Base-by-base conservation (phyloP, 257 asterid species). In the Lantana camara region DNA sequence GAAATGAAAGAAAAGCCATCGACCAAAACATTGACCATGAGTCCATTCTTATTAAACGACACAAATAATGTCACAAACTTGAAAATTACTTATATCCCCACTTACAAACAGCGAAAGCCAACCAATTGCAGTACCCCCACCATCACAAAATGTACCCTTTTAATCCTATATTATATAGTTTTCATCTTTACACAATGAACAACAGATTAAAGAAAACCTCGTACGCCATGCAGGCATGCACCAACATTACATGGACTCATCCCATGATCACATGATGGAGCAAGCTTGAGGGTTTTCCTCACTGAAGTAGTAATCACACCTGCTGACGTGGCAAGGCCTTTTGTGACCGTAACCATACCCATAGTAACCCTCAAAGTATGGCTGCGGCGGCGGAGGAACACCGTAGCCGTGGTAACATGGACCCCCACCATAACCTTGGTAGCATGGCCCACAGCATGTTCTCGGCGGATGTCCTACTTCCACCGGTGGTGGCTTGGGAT, bases 211-310 rank as follows among this genome's bases (percentile, higher is more conserved):
- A n/a, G n/a, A n/a, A n/a, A 27, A 27, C 32, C 32, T 27, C 32
- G 32, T 27, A 27, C 5, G 32, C 32, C 32, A 27, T 27, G 32
- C 32, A 27, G 32, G 2, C 32, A 27, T 27, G 32, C 32, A 27
- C 5, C n/a, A n/a, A n/a, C 32, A 46, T 38, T 52, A 1, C 9
- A n/a, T 13, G 9, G 19, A n/a, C 17, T 15, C 44, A 3, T 0
- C 32, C 5, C 32, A 27, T 27, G 32, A 53, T 75, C 66, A 86
- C 95, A 83, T 83, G 70, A 86, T 73, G 15, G 80, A 69, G 69
- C 95, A 86, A 4, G 68, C 64, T 53, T 65, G 68, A 12, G 84
- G 77, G 23, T 83, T 80, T 20, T 86, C 95, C 14, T 86, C 95
- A 47, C 75, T 71, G 4, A 78, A 78, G 53, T 76, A 83, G 73